Evolutionary conservation across 164 flowering plant genomes (phyloP), one percentile per base, ranked within the genome.

Genomic region (Vitis labrusca): DNA sequence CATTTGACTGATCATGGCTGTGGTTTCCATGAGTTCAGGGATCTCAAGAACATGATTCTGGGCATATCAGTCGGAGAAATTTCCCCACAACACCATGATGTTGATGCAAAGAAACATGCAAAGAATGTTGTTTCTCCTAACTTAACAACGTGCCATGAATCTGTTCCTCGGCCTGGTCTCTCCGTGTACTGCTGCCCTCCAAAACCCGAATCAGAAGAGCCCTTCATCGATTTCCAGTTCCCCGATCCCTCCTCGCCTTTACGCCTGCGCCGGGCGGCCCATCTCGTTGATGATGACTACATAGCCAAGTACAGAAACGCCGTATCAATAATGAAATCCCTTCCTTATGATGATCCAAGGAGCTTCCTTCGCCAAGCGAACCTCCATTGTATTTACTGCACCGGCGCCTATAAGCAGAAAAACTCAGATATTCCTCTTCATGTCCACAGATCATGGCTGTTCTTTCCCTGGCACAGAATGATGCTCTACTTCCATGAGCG

Each of bases 401-500:
- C 74, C n/a, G 74, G 72, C 1, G 80, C 75, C 51, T 78, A 74
- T 50, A 55, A 78, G 64, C 77, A 74, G 30, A 32, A 29, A 37
- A 1, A 51, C 30, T 63, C 66, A 8, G n/a, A 61, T 14, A 1
- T 7, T 6, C 44, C 50, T 15, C 7, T 84, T 15, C 69, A 74
- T 3, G 65, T 80, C 50, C 85, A 84, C 67, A 51, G 61, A 23
- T 71, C 75, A 0, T 82, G 85, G 88, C 71, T 82, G 23, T 84
- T 84, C 65, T 82, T 82, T 78, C 76, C 88, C 71, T 77, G 60
- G 82, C 50, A 73, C 50, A 63, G 79, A 5, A 58, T 64, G 60
- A 74, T 75, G 62, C 49, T 85, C 29, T 76, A 83, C 74, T 85
- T 83, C 73, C 69, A 58, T 58, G 88, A 85, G 59, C 71, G 75